Conservation (phyloP, 2,329 filamentous ascomycete species). For the Pyrenophora tritici-repentis region DNA sequence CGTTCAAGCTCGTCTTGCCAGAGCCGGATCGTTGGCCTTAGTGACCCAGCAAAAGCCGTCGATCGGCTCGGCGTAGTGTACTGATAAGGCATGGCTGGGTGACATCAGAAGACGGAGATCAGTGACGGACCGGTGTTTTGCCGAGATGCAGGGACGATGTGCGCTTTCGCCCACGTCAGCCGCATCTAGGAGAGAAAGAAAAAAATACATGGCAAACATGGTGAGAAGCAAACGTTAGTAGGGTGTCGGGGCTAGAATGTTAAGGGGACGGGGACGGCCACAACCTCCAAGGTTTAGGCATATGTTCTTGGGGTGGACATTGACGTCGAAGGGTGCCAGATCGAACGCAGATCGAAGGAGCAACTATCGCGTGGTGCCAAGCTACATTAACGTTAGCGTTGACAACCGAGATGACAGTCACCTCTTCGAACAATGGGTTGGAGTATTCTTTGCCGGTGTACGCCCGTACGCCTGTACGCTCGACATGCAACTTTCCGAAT, state of each 20-base stretch:
- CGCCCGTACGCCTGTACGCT: background rate
- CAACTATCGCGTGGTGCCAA: too few relatives aligned
- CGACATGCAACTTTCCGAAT: background rate
- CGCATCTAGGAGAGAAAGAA: background rate
- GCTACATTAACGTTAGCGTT: background rate
- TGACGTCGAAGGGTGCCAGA: background rate
- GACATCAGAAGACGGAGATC: constrained; percentile 13
- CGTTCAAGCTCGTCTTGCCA: constrained; percentile 7
- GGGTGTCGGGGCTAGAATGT: too few relatives aligned
- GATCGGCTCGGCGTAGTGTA: constrained; percentile 8
- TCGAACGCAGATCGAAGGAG: too few relatives aligned
- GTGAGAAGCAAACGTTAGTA: too few relatives aligned
- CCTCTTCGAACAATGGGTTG: constrained; percentile 2
- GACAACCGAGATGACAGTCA: constrained; percentile 10
- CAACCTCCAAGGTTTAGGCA: background rate
- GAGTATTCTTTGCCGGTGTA: constrained; percentile 4
- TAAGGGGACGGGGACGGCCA: background rate
- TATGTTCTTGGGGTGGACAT: too few relatives aligned
- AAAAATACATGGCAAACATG: background rate
- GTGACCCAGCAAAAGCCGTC: background rate
- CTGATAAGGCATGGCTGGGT: background rate
- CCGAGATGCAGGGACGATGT: background rate
- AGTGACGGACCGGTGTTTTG: background rate
- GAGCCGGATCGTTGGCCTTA: background rate
- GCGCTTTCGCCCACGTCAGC: background rate